These are phyloP conservation scores for Daldinia concentrica DNA, from an alignment of 495 filamentous ascomycete species.

Conservation along the genomic window DNA sequence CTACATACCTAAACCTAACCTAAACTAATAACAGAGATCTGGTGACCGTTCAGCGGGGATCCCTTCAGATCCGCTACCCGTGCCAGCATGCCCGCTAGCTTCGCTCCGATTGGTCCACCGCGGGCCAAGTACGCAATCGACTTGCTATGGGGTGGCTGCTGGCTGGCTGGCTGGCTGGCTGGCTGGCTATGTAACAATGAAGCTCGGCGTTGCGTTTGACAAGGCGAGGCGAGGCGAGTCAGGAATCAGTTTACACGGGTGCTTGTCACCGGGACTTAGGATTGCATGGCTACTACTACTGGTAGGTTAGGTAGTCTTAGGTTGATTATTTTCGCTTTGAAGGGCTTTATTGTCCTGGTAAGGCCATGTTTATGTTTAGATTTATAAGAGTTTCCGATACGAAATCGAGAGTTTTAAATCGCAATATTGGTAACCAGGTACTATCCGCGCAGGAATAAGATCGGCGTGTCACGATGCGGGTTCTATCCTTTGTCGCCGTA, in stretches of 20 bases:
- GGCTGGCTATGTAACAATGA: too few species aligned
- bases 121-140: constrained; percentile 30
- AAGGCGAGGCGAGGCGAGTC: too few species aligned
- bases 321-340: too few species aligned
- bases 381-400: background rate
- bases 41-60: constrained; percentile 23
- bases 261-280: background rate
- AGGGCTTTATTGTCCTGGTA: background rate
- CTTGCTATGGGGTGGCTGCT: background rate
- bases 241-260: background rate
- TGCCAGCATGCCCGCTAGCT: background rate
- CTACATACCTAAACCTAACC: too few species aligned
- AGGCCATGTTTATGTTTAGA: background rate
- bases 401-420: background rate
- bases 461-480: constrained; percentile 18
- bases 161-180: too few species aligned
- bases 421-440: background rate
- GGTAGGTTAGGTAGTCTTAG: too few species aligned
- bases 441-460: constrained; percentile 1
- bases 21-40: constrained; percentile 17
- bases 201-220: too few species aligned
- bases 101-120: constrained; percentile 18
- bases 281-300: background rate
- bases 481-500: constrained; percentile 7
- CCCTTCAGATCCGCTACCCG: constrained; percentile 19